Evolutionary conservation across 176 grass and related monocot genomes (phyloP).

Genomic region (Oryza coarctata): DNA sequence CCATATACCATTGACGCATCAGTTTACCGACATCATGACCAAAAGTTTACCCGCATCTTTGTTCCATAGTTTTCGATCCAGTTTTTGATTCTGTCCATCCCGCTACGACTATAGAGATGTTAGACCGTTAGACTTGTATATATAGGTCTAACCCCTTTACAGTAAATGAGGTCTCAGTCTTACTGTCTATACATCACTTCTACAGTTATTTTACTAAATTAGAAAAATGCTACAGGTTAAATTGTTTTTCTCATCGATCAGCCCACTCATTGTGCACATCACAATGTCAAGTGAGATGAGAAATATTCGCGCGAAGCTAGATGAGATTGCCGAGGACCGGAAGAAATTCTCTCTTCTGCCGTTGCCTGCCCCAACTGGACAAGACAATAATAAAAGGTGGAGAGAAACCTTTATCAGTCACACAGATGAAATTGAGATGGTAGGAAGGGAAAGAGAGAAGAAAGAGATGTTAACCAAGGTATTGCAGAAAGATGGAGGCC

Average conservation of each 20-base stretch:
- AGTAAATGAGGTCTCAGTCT: no score
- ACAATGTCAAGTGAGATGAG: background rate
- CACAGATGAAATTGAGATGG: conserved; percentile 7
- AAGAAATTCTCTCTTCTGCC: background rate
- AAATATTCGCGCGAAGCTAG: background rate
- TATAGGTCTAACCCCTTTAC: no score
- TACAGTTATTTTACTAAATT: no score
- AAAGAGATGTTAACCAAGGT: conserved; percentile 19
- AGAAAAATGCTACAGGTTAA: background rate
- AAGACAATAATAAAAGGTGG: background rate
- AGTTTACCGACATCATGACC: no score
- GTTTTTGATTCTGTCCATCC: no score
- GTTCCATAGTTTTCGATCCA: no score
- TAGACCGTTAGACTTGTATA: no score
- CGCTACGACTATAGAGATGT: no score
- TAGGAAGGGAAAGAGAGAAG: conserved; percentile 42
- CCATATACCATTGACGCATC: no score
- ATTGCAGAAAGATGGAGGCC: background rate
- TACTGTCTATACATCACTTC: no score
- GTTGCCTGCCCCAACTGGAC: background rate
- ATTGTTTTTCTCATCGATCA: background rate
- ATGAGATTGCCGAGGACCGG: background rate
- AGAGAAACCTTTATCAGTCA: background rate
- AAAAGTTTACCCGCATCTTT: no score
- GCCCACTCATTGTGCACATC: background rate